Percentiles rank a stretch among this genome's conserved stretches.
Evolutionary conservation across 2,329 filamentous ascomycete species (phyloP).

Genomic region (Massarina eburnea): DNA sequence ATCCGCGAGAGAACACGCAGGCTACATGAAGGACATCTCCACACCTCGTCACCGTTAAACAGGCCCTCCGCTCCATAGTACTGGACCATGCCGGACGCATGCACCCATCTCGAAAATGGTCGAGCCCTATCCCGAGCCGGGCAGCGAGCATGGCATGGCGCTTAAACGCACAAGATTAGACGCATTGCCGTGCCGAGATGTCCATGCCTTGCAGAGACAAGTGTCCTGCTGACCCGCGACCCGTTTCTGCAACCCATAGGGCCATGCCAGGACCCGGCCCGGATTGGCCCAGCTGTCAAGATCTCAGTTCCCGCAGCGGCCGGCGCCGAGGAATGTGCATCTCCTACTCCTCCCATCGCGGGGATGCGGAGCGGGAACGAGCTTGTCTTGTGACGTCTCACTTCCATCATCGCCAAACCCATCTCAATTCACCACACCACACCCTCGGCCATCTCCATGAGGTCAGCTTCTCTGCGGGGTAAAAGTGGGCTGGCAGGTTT

Average conservation of each 20-base stretch:
- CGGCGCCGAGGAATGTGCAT: constrained; percentile 17
- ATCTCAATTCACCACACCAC: constrained; percentile 5
- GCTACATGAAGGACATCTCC: constrained; percentile 4
- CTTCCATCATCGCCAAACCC: constrained; percentile 1
- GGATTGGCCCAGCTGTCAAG: constrained; percentile 14
- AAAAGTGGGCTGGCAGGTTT: constrained; percentile 11
- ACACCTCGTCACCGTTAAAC: constrained; percentile 10
- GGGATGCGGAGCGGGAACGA: constrained; percentile 9
- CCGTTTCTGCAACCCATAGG: constrained; percentile 23
- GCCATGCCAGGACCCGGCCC: constrained; percentile 3
- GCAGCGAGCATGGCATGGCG: constrained; percentile 13
- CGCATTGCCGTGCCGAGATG: constrained; percentile 1
- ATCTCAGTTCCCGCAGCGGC: constrained; percentile 5
- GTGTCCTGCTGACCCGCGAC: constrained; percentile 24
- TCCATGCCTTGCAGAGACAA: constrained; percentile 6
- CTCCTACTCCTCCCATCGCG: constrained; percentile 5
- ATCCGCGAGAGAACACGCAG: background rate
- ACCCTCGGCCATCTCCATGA: background rate
- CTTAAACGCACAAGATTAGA: constrained; percentile 8
- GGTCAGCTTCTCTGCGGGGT: constrained; percentile 7
- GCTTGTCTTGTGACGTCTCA: constrained; percentile 9
- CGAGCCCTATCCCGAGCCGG: background rate
- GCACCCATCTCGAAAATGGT: background rate
- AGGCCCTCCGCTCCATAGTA: background rate
- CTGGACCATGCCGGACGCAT: constrained; percentile 10